phyloP scores from a whole-genome alignment of 768 basidiomycete genomes.

The Rhodotorula taiwanensis region DNA sequence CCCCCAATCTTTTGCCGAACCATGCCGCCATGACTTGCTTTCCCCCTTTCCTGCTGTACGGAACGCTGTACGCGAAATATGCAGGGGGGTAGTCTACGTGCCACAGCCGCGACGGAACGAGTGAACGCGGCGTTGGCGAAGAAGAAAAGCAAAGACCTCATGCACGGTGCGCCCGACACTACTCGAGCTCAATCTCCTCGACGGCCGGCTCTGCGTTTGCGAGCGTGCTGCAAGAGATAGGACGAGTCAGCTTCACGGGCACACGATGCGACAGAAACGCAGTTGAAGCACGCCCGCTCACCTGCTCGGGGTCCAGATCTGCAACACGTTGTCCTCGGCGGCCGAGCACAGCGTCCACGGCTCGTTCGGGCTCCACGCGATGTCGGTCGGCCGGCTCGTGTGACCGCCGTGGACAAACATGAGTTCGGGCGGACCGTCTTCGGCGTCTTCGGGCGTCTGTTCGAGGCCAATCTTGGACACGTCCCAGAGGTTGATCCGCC shows the following conservation, averaged over 20 bases:
- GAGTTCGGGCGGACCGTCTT: constrained; percentile 94
- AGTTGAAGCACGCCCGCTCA: not conserved
- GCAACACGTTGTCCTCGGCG: constrained; percentile 94
- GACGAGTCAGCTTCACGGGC: not conserved
- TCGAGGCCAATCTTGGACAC: constrained; percentile 82
- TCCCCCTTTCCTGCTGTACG: too few species aligned
- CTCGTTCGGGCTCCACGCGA: constrained; percentile 77
- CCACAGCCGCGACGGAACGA: too few species aligned
- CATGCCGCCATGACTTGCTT: too few species aligned
- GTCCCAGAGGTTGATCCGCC: constrained; percentile 93
- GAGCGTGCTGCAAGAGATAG: constrained; percentile 7
- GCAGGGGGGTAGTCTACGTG: too few species aligned
- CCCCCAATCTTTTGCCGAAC: too few species aligned
- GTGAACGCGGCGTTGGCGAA: too few species aligned
- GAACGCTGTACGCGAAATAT: too few species aligned
- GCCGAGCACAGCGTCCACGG: constrained; percentile 43
- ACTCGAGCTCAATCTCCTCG: constrained; percentile 30
- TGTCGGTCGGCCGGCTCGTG: constrained; percentile 67
- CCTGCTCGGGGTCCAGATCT: constrained; percentile 89
- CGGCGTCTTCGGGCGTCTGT: constrained; percentile 95
- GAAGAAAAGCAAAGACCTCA: not conserved
- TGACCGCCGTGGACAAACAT: constrained; percentile 86
- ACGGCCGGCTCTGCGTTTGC: constrained; percentile 19
- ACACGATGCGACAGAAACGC: not conserved
- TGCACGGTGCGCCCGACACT: too few species aligned